These are phyloP conservation scores for Strigomonas galati DNA, from an alignment of 208 protist genomes.

Conservation along the genomic window DNA sequence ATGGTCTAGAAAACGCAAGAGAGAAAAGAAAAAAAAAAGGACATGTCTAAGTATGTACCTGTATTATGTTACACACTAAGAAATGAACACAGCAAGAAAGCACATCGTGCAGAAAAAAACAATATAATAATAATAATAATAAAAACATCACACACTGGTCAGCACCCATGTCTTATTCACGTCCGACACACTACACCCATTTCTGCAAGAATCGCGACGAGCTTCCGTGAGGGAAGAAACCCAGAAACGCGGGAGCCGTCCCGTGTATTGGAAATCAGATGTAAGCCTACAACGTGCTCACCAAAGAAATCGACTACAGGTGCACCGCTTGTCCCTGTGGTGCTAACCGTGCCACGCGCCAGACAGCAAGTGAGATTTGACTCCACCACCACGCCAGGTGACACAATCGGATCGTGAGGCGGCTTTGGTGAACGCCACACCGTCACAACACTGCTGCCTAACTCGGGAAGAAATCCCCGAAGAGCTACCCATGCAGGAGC, in stretches of 20 bases:
- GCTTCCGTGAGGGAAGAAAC: slow-evolving; percentile 69
- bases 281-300: slow-evolving; percentile 74
- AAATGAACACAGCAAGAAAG: too few species aligned
- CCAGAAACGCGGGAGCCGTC: slow-evolving; percentile 77
- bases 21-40: background rate
- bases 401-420: slow-evolving; percentile 72
- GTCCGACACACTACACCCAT: slow-evolving; percentile 52
- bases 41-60: background rate
- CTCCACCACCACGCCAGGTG: slow-evolving; percentile 76
- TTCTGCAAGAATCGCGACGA: slow-evolving; percentile 66
- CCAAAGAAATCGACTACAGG: slow-evolving; percentile 81
- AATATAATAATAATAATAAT: slow-evolving; percentile 1
- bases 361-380: slow-evolving; percentile 44
- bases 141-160: background rate
- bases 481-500: slow-evolving; percentile 35
- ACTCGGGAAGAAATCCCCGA: slow-evolving; percentile 61
- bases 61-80: too few species aligned
- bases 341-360: slow-evolving; percentile 73
- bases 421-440: slow-evolving; percentile 76
- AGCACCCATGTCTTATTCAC: too few species aligned
- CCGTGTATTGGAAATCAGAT: slow-evolving; percentile 78
- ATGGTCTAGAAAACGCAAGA: slow-evolving; percentile 1
- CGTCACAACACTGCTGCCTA: slow-evolving; percentile 55
- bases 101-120: background rate
- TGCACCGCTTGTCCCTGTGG: slow-evolving; percentile 74